Evolutionary conservation across 2,329 filamentous ascomycete species (phyloP).

Genomic region (Cadophora malorum): DNA sequence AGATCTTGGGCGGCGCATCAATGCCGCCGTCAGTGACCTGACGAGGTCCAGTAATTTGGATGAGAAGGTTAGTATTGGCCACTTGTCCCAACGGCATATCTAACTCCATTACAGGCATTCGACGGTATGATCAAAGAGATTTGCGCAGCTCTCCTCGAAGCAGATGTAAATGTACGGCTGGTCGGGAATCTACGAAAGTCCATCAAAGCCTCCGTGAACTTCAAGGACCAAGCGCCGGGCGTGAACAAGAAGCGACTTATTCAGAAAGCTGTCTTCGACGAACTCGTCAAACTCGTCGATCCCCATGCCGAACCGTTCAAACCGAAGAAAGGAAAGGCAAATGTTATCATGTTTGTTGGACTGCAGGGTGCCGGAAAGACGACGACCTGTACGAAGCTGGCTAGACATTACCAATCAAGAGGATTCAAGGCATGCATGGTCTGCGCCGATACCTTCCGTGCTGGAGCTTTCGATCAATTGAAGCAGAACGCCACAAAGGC

Average conservation of each 20-base stretch:
- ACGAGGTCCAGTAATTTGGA: constrained; percentile 92
- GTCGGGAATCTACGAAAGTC: constrained; percentile 91
- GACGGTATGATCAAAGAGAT: constrained; percentile 99
- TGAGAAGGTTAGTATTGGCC: constrained; percentile 75
- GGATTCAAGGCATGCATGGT: constrained; percentile 94
- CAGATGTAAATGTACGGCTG: constrained; percentile 95
- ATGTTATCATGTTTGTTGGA: constrained; percentile 99
- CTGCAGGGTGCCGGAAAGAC: constrained; percentile 98
- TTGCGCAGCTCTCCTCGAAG: constrained; percentile 91
- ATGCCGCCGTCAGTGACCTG: constrained; percentile 91
- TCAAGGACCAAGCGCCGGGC: constrained; percentile 87
- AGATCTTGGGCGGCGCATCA: constrained; percentile 98
- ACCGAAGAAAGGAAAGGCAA: constrained; percentile 93
- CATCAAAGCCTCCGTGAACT: constrained; percentile 89
- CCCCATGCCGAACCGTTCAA: constrained; percentile 95
- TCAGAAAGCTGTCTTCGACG: constrained; percentile 97
- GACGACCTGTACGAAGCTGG: constrained; percentile 96
- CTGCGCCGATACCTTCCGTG: constrained; percentile 97
- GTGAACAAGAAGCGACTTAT: constrained; percentile 99
- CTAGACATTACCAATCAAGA: constrained; percentile 89
- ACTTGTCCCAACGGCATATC: constrained; percentile 26
- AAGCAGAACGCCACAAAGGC: constrained; percentile 99
- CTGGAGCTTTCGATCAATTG: constrained; percentile 96
- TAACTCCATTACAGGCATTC: constrained; percentile 72
- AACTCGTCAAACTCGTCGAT: constrained; percentile 93